phyloP scores from a whole-genome alignment of 495 filamentous ascomycete species.

The Aspergillus coremiiformis region DNA sequence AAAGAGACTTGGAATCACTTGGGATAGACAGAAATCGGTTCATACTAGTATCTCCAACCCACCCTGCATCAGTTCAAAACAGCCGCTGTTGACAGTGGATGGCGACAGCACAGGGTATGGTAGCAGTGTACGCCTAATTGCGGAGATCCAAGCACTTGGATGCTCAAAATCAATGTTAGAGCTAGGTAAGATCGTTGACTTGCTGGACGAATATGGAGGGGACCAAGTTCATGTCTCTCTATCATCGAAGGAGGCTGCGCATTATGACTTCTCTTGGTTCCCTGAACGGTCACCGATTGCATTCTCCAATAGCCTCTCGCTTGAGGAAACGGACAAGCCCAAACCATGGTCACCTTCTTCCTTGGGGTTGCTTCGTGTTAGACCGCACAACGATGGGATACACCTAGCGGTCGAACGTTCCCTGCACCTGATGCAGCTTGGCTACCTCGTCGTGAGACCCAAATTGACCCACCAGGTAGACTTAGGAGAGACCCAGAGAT shows the following conservation, averaged over 20 bases:
- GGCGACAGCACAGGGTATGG: slow-evolving; percentile 22
- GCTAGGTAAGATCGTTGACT: slow-evolving; percentile 19
- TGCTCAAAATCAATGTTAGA: slow-evolving; percentile 25
- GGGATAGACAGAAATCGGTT: slow-evolving; percentile 9
- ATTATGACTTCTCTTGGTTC: slow-evolving; percentile 25
- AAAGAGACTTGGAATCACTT: slow-evolving; percentile 24
- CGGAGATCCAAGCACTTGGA: slow-evolving; percentile 24
- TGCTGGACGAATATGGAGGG: slow-evolving; percentile 33
- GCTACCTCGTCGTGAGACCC: slow-evolving; percentile 21
- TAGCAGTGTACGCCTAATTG: slow-evolving; percentile 21
- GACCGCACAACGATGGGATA: slow-evolving; percentile 11
- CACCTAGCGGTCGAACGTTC: slow-evolving; percentile 9
- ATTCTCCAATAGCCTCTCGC: slow-evolving; percentile 14
- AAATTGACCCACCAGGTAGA: background rate
- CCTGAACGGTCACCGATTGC: slow-evolving; percentile 27
- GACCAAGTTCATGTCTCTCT: slow-evolving; percentile 11
- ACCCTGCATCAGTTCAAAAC: slow-evolving; percentile 9
- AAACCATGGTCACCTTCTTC: slow-evolving; percentile 12
- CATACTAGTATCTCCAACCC: slow-evolving; percentile 19
- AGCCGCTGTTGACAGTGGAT: slow-evolving; percentile 24
- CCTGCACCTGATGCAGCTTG: slow-evolving; percentile 33
- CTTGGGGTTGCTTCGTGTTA: slow-evolving; percentile 29
- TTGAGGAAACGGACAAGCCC: slow-evolving; percentile 6
- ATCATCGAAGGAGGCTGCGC: background rate
- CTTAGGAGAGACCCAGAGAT: slow-evolving; percentile 2